Conservation (phyloP, 2,329 filamentous ascomycete genomes). For the Anisogramma anomala region DNA sequence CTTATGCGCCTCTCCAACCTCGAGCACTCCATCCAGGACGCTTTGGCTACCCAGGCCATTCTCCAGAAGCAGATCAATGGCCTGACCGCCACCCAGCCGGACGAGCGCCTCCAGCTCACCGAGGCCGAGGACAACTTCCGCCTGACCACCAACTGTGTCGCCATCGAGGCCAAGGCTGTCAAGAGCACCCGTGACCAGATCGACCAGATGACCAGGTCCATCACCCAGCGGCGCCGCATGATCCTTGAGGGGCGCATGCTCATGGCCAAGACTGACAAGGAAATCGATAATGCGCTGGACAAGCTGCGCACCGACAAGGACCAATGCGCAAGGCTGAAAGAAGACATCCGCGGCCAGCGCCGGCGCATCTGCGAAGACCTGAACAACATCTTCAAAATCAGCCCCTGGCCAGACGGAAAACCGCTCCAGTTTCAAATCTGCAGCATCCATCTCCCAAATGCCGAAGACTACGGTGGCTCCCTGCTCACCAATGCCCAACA, state of each 20-base stretch:
- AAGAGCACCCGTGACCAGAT: constrained; percentile 49
- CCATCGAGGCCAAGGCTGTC: constrained; percentile 54
- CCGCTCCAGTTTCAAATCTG: constrained; percentile 77
- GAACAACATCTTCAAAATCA: constrained; percentile 66
- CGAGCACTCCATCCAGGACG: constrained; percentile 84
- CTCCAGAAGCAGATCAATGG: constrained; percentile 69
- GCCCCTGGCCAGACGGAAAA: constrained; percentile 41
- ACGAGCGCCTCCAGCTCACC: constrained; percentile 28
- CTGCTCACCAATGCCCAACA: constrained; percentile 40
- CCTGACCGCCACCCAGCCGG: constrained; percentile 32
- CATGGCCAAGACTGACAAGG: constrained; percentile 46
- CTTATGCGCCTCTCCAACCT: constrained; percentile 81
- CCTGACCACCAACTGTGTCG: constrained; percentile 43
- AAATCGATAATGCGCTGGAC: constrained; percentile 49
- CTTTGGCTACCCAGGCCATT: constrained; percentile 61
- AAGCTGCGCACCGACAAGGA: constrained; percentile 46
- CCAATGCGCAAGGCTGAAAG: constrained; percentile 44
- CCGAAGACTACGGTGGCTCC: constrained; percentile 48
- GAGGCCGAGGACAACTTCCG: constrained; percentile 38
- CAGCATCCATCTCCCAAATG: constrained; percentile 67
- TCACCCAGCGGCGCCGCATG: constrained; percentile 52
- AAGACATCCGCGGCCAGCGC: constrained; percentile 71
- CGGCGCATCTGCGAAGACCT: constrained; percentile 82
- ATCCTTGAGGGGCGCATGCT: constrained; percentile 52
- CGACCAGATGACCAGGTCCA: constrained; percentile 55